Percentiles rank a stretch among this genome's conserved stretches.
These are phyloP conservation scores for Aurantiochytrium sp. DNA, from an alignment of 108 stramenopile species.

Conservation along the genomic window DNA sequence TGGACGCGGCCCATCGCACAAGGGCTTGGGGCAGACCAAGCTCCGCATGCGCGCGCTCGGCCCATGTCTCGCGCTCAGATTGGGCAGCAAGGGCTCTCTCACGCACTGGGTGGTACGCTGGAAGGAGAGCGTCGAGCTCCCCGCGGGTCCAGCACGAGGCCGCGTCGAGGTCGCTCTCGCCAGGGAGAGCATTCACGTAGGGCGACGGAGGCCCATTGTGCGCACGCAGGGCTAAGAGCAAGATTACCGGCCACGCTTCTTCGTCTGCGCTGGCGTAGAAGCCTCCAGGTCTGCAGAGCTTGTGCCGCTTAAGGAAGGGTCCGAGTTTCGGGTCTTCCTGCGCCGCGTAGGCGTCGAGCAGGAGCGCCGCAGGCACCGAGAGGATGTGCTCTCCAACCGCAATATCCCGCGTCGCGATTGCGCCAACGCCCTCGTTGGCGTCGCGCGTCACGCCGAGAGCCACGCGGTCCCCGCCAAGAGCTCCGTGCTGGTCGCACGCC, in stretches of 20 bases:
- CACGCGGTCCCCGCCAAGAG: too few relatives aligned
- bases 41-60: background rate
- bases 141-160: background rate
- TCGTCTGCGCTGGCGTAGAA: background rate
- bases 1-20: background rate
- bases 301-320: background rate
- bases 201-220: background rate
- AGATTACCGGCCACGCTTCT: background rate
- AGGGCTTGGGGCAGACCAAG: background rate
- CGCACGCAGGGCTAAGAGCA: background rate
- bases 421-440: background rate
- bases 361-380: background rate
- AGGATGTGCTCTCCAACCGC: background rate
- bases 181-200: background rate
- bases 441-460: too few relatives aligned
- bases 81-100: background rate
- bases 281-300: background rate
- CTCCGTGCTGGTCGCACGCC: too few relatives aligned
- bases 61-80: background rate
- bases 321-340: background rate
- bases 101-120: background rate
- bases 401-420: background rate
- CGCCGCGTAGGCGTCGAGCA: background rate
- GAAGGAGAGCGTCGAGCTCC: background rate
- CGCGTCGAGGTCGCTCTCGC: background rate